Conservation (phyloP, 1,139 yeast genomes). For the Pneumocystis jirovecii region DNA sequence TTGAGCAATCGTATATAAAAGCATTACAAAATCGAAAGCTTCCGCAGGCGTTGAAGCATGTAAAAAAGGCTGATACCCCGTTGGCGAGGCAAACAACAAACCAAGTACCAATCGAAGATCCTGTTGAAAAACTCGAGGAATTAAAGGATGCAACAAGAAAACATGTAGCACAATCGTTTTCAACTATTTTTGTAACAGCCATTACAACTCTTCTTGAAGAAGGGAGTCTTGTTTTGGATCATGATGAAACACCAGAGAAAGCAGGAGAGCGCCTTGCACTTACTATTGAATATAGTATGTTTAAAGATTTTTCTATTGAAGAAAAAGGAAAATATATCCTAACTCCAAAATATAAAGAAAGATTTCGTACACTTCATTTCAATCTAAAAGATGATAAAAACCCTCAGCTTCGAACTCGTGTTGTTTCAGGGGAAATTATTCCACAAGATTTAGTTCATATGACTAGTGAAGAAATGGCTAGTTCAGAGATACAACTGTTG, state of each 20-base stretch:
- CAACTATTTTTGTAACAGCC: background rate
- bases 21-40: conserved; percentile 9
- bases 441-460: conserved; percentile 41
- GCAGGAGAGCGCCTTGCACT: conserved; percentile 28
- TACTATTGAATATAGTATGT: conserved; percentile 30
- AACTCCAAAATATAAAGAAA: conserved; percentile 37
- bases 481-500: conserved; percentile 54
- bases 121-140: background rate
- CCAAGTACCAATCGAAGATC: background rate
- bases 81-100: background rate
- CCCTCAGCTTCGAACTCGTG: conserved; percentile 31
- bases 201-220: background rate
- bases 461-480: conserved; percentile 50
- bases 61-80: background rate
- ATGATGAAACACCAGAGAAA: conserved; percentile 30
- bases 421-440: conserved; percentile 34
- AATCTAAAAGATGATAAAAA: conserved; percentile 42
- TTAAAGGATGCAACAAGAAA: background rate
- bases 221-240: conserved; percentile 20
- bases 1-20: background rate
- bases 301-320: conserved; percentile 24
- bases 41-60: background rate
- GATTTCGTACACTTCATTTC: conserved; percentile 38
- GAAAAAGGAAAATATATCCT: conserved; percentile 24
- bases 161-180: background rate